These are phyloP conservation scores for Aspergillus nidulans DNA, from an alignment of 495 filamentous ascomycete genomes.

Conservation along the genomic window DNA sequence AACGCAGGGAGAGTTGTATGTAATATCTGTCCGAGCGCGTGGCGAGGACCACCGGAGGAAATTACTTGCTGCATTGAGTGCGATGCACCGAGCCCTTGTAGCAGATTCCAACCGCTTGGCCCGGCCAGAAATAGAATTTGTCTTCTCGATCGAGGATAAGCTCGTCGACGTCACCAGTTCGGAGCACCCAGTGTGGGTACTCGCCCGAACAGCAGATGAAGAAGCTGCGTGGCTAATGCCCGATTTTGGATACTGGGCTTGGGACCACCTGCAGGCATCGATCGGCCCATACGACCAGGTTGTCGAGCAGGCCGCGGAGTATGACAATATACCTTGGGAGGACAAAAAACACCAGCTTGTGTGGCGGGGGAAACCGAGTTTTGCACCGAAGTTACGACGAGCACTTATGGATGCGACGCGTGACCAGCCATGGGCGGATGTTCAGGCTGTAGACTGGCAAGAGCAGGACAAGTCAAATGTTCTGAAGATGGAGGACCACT, in stretches of 20 bases:
- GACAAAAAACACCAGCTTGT: constrained; percentile 53
- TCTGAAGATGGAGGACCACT: constrained; percentile 51
- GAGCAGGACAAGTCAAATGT: constrained; percentile 32
- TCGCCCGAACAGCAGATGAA: constrained; percentile 37
- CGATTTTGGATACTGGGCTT: constrained; percentile 75
- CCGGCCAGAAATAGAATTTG: constrained; percentile 61
- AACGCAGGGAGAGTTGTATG: constrained; percentile 32
- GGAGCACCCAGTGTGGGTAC: constrained; percentile 51
- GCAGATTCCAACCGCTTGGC: constrained; percentile 37
- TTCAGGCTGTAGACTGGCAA: constrained; percentile 47
- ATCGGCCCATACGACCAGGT: constrained; percentile 57
- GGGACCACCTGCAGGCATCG: constrained; percentile 56
- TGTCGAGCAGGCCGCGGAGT: constrained; percentile 40
- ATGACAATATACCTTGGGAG: constrained; percentile 36
- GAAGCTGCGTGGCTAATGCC: constrained; percentile 64
- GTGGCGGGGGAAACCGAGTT: constrained; percentile 59
- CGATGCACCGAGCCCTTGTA: constrained; percentile 45
- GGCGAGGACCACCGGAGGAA: constrained; percentile 42
- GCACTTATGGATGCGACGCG: constrained; percentile 45
- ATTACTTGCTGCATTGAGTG: constrained; percentile 39
- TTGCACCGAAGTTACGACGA: constrained; percentile 43
- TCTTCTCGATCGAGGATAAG: constrained; percentile 51
- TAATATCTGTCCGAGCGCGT: constrained; percentile 31
- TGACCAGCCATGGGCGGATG: constrained; percentile 52
- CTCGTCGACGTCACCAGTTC: constrained; percentile 37